Conservation (phyloP, 352 stramenopile genomes). For the Phytophthora cactorum region DNA sequence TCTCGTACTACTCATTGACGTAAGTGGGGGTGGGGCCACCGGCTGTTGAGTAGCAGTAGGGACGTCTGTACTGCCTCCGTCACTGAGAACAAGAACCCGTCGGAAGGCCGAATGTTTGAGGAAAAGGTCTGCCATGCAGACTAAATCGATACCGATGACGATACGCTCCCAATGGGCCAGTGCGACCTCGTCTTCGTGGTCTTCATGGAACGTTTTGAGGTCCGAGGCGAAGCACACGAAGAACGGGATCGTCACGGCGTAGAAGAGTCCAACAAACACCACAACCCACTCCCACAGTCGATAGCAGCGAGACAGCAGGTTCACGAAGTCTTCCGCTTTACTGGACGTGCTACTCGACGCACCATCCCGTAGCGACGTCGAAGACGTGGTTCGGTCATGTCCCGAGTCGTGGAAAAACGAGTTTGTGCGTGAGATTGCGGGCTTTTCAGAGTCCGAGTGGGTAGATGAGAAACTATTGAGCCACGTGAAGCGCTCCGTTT, state of each 20-base stretch:
- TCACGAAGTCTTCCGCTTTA: slow-evolving; percentile 61
- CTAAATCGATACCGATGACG: slow-evolving; percentile 49
- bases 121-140: slow-evolving; percentile 59
- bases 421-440: not conserved
- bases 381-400: not conserved
- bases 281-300: slow-evolving; percentile 64
- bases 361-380: slow-evolving; percentile 8
- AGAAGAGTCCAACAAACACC: slow-evolving; percentile 58
- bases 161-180: slow-evolving; percentile 44
- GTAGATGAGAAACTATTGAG: slow-evolving; percentile 14
- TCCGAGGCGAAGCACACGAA: slow-evolving; percentile 65
- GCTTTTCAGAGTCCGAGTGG: not conserved
- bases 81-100: slow-evolving; percentile 45
- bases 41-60: not conserved
- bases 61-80: slow-evolving; percentile 22
- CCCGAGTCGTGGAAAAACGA: slow-evolving; percentile 20
- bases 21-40: not conserved
- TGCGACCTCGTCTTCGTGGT: slow-evolving; percentile 9
- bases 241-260: slow-evolving; percentile 64
- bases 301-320: slow-evolving; percentile 52
- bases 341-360: slow-evolving; percentile 10
- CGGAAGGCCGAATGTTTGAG: slow-evolving; percentile 67
- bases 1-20: not conserved
- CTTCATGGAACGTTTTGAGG: slow-evolving; percentile 17
- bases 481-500: slow-evolving; percentile 13